Evolutionary conservation across 2,329 filamentous ascomycete species (phyloP).

Genomic region (Exophiala xenobiotica): DNA sequence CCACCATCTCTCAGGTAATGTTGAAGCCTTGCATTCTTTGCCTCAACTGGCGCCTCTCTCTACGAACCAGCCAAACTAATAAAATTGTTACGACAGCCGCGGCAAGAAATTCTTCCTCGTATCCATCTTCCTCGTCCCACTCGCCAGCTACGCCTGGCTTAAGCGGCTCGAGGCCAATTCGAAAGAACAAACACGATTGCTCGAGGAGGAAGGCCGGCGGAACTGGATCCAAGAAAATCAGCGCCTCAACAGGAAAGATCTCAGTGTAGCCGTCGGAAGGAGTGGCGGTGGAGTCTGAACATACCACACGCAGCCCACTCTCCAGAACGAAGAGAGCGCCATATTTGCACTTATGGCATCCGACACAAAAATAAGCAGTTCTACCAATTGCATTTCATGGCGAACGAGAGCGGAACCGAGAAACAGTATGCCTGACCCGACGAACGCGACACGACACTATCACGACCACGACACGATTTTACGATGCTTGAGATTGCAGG

Average conservation of each 20-base stretch:
- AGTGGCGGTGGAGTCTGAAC: conserved; percentile 25
- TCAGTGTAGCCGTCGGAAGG: conserved; percentile 24
- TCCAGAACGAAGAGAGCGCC: too few species aligned
- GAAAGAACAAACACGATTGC: conserved; percentile 16
- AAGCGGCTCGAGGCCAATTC: conserved; percentile 20
- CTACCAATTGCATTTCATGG: too few species aligned
- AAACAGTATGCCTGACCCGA: too few species aligned
- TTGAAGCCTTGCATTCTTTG: neutral
- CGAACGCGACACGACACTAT: neutral
- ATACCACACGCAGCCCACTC: too few species aligned
- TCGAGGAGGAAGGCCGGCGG: conserved; percentile 25
- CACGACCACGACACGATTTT: neutral
- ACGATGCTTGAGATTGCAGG: too few species aligned
- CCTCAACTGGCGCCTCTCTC: neutral
- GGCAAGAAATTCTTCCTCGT: conserved; percentile 21
- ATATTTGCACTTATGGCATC: too few species aligned
- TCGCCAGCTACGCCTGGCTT: conserved; percentile 24
- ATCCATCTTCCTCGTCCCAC: conserved; percentile 21
- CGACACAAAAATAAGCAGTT: too few species aligned
- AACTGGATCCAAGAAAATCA: conserved; percentile 27
- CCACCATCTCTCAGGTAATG: conserved; percentile 19
- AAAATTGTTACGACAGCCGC: conserved; percentile 8
- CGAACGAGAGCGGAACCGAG: too few species aligned
- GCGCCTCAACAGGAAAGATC: conserved; percentile 11
- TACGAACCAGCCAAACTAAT: neutral